Evolutionary conservation across 306 rosid species (phyloP), one percentile per base, ranked within the genome.

Genomic region (Lablab purpureus): DNA sequence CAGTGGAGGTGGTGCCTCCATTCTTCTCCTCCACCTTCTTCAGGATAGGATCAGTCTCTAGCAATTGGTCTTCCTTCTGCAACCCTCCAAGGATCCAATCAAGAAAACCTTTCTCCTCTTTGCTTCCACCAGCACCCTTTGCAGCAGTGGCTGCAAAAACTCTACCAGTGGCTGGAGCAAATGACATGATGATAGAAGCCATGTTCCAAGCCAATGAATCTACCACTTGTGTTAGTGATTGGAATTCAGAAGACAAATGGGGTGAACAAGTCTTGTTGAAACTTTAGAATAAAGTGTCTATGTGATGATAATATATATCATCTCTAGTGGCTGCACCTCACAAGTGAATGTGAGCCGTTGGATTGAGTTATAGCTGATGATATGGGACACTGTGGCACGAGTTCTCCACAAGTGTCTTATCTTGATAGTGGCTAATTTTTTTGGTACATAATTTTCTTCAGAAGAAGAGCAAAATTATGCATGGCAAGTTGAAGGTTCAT

Each of bases 81-180:
- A 93, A 67, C 18, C 93, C 94, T 37, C 98, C 94, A 17, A 90
- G 13, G 66, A 93, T 90, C 97, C 94, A 91, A 58, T 89, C 98
- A 3, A 91, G 41, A 45, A 86, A 58, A 2, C 97, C 90, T 34
- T 93, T 91, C 87, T 91, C 98, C 70, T 89, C 85, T 17, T 88
- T 91, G 87, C 85, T 87, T 17, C 90, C 94, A 28, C 87, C 86
- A 2, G 87, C 87, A 13, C 88, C 91, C 81, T 90, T 91, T 51
- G 88, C 87, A 3, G 88, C 88, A 0, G 94, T 87, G 14, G 92
- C 88, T 1, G 92, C 94, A 73, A 79, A 89, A 6, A 89, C 85
- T 49, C 92, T 78, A 3, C 81, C 81, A 32, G 84, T 82, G 19
- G 86, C 77, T 19, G 90, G 90, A 75, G 88, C 79, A 75, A 89